Conservation (phyloP, 345 rosid genomes). For the Carallia brachiata region DNA sequence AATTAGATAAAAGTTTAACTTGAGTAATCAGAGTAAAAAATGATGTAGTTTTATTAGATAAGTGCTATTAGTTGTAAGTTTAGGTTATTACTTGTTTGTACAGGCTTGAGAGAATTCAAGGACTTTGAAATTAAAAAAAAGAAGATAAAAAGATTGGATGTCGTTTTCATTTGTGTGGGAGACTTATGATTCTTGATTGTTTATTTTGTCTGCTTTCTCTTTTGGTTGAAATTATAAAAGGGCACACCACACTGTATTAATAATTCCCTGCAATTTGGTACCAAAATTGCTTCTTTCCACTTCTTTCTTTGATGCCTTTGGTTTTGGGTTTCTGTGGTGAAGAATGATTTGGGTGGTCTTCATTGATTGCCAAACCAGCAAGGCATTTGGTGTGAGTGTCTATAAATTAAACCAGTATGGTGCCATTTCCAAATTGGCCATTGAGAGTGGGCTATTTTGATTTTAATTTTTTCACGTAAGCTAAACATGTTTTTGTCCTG, state of each 20-base stretch:
- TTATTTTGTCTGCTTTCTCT: slow-evolving; percentile 17
- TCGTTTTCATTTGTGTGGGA: slow-evolving; percentile 34
- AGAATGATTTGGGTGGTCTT: neutral
- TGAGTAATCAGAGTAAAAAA: neutral
- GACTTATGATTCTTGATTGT: slow-evolving; percentile 1
- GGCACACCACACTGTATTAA: slow-evolving; percentile 7
- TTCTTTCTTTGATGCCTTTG: neutral
- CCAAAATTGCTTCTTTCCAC: neutral
- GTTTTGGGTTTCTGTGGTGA: neutral
- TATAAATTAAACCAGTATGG: too few species aligned
- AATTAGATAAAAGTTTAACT: slow-evolving; percentile 3
- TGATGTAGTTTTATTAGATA: neutral
- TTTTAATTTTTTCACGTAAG: too few species aligned
- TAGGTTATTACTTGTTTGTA: slow-evolving; percentile 36
- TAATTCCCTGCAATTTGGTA: slow-evolving; percentile 7
- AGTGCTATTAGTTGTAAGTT: slow-evolving; percentile 15
- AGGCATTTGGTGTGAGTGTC: too few species aligned
- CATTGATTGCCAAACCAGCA: too few species aligned
- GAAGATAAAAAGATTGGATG: slow-evolving; percentile 23
- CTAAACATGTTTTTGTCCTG: too few species aligned
- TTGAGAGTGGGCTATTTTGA: too few species aligned
- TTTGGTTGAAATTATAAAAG: slow-evolving; percentile 22
- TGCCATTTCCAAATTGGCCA: too few species aligned
- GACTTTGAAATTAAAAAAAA: neutral
- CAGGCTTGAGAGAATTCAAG: slow-evolving; percentile 15